Evolutionary conservation across 805 yeast species (phyloP), one percentile per base, ranked within the genome.

Genomic region (Hermanozyma aechmeae): DNA sequence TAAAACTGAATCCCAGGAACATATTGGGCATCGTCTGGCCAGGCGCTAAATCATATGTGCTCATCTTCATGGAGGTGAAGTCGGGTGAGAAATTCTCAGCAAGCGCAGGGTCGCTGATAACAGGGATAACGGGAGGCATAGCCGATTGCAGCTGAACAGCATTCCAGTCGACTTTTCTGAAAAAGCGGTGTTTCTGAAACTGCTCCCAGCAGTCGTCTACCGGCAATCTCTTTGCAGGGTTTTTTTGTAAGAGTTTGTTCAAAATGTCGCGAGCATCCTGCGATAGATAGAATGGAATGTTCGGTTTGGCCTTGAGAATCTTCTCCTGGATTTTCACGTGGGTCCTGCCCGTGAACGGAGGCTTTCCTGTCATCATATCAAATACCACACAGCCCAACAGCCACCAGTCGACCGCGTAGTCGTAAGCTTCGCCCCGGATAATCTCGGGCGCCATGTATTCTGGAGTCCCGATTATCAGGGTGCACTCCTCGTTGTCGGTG

Each of bases 381-480:
- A 39, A 63, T 0, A 64, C 52, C 14, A 63, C 65, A 31, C 67
- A 60, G 2, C 69, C 69, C 29, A 63, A 44, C 26, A 65, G 61
- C 69, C 69, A 63, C 69, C 69, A 63, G 39, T 63, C 69, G 4
- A 62, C 69, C 3, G 55, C 48, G 35, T 53, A 63, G 30, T 69
- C 73, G 40, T 80, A 80, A 3, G 66, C 65, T 3, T 56, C 51
- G 3, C 55, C 54, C 13, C 42, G 39, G 13, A 68, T 52, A 13
- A 80, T 67, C 42, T 80, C 92, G 2, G 92, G 92, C 1, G 92
- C 89, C 61, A 78, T 69, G 45, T 80, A 80, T 5, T 86, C 87
- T 2, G 83, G 89, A 81, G 50, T 85, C 71, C 18, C 78, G 66
- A 16, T 76, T 68, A 15, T 53, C 48, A 23, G 67, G 58, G n/a